These are phyloP conservation scores for Gossypium schwendimanii DNA, from an alignment of 441 rosid genomes.

Conservation along the genomic window DNA sequence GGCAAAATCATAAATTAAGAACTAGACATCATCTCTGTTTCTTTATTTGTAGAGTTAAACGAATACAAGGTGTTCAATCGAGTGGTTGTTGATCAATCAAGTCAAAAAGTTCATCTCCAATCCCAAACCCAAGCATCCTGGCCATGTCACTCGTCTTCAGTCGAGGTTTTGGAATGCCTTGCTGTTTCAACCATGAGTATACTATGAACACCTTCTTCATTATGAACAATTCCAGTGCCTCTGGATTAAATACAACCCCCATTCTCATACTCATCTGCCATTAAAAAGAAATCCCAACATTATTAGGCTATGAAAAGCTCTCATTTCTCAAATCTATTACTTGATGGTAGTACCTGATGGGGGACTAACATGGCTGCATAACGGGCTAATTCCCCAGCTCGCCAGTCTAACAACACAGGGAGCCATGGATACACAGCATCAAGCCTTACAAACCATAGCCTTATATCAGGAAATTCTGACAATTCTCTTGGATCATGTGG, in stretches of 20 bases:
- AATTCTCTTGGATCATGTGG: constrained; percentile 60
- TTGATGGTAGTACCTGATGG: constrained; percentile 50
- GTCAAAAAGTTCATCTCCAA: constrained; percentile 68
- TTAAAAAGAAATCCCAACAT: neutral
- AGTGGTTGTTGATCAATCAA: constrained; percentile 36
- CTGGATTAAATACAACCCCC: constrained; percentile 87
- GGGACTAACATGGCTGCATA: constrained; percentile 81
- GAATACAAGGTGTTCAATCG: neutral
- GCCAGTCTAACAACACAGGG: constrained; percentile 75
- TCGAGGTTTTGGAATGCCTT: constrained; percentile 54
- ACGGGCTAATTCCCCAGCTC: constrained; percentile 78
- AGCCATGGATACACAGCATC: constrained; percentile 82
- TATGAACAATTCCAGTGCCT: constrained; percentile 70
- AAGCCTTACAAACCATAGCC: constrained; percentile 84
- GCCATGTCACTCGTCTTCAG: constrained; percentile 75
- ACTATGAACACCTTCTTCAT: constrained; percentile 68
- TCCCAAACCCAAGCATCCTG: constrained; percentile 82
- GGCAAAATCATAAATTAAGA: too few relatives aligned
- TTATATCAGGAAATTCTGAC: constrained; percentile 73
- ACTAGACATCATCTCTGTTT: neutral
- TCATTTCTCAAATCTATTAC: neutral
- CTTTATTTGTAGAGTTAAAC: neutral
- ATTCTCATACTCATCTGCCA: constrained; percentile 71
- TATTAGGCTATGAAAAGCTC: neutral
- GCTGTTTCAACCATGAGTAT: constrained; percentile 62